A percentile compares a stretch with the other conserved stretches of the same genome.
These are phyloP conservation scores for Tothia fuscella DNA, from an alignment of 2,329 filamentous ascomycete genomes.

Conservation along the genomic window DNA sequence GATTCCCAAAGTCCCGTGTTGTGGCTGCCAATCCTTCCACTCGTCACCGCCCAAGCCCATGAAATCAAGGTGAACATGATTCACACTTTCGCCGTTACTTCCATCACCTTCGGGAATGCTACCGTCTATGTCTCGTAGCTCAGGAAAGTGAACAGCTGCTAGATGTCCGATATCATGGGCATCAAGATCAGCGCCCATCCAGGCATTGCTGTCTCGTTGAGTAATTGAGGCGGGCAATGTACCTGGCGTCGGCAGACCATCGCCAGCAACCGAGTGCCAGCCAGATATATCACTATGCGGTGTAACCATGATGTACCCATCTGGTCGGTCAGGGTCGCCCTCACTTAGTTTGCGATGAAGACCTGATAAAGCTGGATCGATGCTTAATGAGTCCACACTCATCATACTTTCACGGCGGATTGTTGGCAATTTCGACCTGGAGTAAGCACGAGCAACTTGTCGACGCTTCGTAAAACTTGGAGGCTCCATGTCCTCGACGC, in stretches of 20 bases:
- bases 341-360: slow-evolving; percentile 13
- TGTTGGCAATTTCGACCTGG: slow-evolving; percentile 13
- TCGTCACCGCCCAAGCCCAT: slow-evolving; percentile 18
- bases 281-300: slow-evolving; percentile 18
- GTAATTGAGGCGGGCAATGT: neutral
- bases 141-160: slow-evolving; percentile 23
- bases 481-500: slow-evolving; percentile 13
- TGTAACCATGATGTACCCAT: slow-evolving; percentile 22
- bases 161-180: slow-evolving; percentile 11
- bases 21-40: slow-evolving; percentile 15
- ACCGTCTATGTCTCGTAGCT: slow-evolving; percentile 15
- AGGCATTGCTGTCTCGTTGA: slow-evolving; percentile 12
- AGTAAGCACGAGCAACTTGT: slow-evolving; percentile 15
- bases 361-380: slow-evolving; percentile 2
- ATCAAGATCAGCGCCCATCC: slow-evolving; percentile 19
- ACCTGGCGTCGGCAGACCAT: neutral
- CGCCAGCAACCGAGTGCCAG: slow-evolving; percentile 15
- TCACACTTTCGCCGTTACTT: neutral
- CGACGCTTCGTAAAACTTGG: slow-evolving; percentile 20
- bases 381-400: slow-evolving; percentile 12
- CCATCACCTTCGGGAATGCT: slow-evolving; percentile 9
- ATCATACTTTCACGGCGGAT: slow-evolving; percentile 15
- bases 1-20: neutral
- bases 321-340: slow-evolving; percentile 14
- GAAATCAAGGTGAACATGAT: slow-evolving; percentile 19